Evolutionary conservation across 768 basidiomycete genomes (phyloP), one percentile per base, ranked within the genome.

Genomic region (Mycena rosella): DNA sequence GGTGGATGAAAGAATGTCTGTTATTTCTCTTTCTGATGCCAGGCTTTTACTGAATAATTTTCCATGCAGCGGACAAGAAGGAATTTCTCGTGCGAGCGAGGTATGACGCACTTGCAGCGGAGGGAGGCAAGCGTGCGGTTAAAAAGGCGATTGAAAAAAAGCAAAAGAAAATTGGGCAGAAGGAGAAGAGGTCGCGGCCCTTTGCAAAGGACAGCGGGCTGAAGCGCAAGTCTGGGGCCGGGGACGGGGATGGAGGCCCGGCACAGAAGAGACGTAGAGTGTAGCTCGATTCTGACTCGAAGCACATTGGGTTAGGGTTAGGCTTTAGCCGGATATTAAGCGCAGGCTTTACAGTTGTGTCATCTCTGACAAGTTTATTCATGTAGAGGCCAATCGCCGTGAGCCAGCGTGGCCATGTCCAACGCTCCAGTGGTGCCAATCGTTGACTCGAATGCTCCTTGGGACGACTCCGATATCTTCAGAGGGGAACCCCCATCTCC

Each of bases 61-160:
- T 60, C 42, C 68, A 42, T 67, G 29, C 77, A 96, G 95, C 88
- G 55, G 94, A 94, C 72, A 90, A 94, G 83, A 92, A 89, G 73
- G 86, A 91, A 60, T 71, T 96, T 29, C 73, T 97, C 0, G 79
- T 89, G 62, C 88, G 89, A 60, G 93, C 95, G 18, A 86, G 91
- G 64, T 94, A 93, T 76, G 91, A 96, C 27, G 91, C 91, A 9
- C 84, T 96, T 47, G 90, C 92, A 6, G 85, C 86, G 20, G 82
- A 86, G 62, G 96, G 95, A 5, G 96, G 96, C 10, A 89, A 88
- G 70, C 80, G 84, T 5, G 94, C 95, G 0, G 93, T 96, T 58
- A 94, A 92, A 76, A 96, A 92, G 78, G 94, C 89, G 7, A 89
- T 97, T 30, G 94, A 94, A 73, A 96, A 93, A 86, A 96, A 90